A percentile compares a stretch with the other conserved stretches of the same genome.
Evolutionary conservation across 1,284 basidiomycete genomes (phyloP).

Genomic region (Cutaneotrichosporon curvatum): DNA sequence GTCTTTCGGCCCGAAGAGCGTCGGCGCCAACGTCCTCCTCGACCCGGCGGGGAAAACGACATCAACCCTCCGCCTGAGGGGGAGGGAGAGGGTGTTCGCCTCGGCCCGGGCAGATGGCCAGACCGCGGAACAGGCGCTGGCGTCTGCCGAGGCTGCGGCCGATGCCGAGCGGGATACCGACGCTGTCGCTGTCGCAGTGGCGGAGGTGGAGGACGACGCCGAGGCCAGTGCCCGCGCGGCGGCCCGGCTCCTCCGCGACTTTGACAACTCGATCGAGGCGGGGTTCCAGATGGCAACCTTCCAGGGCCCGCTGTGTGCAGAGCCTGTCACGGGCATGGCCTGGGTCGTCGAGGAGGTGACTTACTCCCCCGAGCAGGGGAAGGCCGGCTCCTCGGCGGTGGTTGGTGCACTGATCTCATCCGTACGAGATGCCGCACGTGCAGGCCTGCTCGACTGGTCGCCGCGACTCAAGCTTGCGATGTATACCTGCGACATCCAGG

Average conservation of each 20-base stretch:
- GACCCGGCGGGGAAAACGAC: conserved; percentile 51
- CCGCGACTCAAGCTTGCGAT: conserved; percentile 94
- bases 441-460: conserved; percentile 91
- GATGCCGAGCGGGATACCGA: conserved; percentile 18
- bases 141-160: conserved; percentile 23
- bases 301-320: conserved; percentile 89
- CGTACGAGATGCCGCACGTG: conserved; percentile 79
- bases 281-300: conserved; percentile 93
- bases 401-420: conserved; percentile 83
- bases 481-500: conserved; percentile 98
- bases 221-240: conserved; percentile 19
- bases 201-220: conserved; percentile 14
- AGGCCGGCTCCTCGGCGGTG: conserved; percentile 62
- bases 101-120: conserved; percentile 38
- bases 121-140: conserved; percentile 39
- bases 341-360: conserved; percentile 76
- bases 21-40: conserved; percentile 80
- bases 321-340: conserved; percentile 88
- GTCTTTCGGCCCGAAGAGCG: conserved; percentile 83
- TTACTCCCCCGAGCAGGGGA: conserved; percentile 47
- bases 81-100: conserved; percentile 35
- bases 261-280: conserved; percentile 76
- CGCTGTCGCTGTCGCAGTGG: conserved; percentile 16
- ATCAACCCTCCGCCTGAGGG: conserved; percentile 27
- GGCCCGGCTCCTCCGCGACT: conserved; percentile 51